Evolutionary conservation across 768 basidiomycete species (phyloP), one percentile per base, ranked within the genome.

Genomic region (Russula griseocarnosa): DNA sequence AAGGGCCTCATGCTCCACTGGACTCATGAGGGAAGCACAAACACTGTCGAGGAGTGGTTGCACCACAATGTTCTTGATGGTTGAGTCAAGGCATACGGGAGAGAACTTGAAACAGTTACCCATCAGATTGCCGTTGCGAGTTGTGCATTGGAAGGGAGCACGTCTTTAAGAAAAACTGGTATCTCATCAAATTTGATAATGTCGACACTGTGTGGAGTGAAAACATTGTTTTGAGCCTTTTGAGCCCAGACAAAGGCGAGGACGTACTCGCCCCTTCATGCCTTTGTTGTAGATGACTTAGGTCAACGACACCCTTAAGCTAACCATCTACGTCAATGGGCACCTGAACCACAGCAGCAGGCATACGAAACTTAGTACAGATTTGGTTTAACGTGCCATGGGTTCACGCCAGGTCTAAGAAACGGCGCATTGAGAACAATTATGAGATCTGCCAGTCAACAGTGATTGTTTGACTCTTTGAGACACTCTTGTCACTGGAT

Each of bases 351-450:
- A 94, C 93, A 11, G 97, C 97, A 26, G 96, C 95, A 34, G 91
- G 81, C 59, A 97, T 94, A 60, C 88, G 85, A 38, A 99, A 85
- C 75, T 98, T 99, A 0, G 86, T 79, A 60, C 95, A 83, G 65
- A 99, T 92, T 73, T 98, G 97, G 60, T 85, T 81, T 40, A 98
- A 98, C 94, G 61, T 94, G 83, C 90, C 92, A 96, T 2, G 97
- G 97, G 75, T 98, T 98, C 24, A 96, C 93, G 55, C 97, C 97
- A 62, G 96, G 94, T 70, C 94, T 93, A 64, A 20, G n/a, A 22
- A 55, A 14, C 7, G 51, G 16, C 28, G 0, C 28, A 38, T 18
- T 58, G 4, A 63, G 42, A n/a, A 32, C n/a, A 52, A 14, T 32
- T 6, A 0, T 16, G 16, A 26, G 14, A 32, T 3, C 80, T 99